phyloP scores from a whole-genome alignment of 306 rosid genomes.

The Corylus avellana region DNA sequence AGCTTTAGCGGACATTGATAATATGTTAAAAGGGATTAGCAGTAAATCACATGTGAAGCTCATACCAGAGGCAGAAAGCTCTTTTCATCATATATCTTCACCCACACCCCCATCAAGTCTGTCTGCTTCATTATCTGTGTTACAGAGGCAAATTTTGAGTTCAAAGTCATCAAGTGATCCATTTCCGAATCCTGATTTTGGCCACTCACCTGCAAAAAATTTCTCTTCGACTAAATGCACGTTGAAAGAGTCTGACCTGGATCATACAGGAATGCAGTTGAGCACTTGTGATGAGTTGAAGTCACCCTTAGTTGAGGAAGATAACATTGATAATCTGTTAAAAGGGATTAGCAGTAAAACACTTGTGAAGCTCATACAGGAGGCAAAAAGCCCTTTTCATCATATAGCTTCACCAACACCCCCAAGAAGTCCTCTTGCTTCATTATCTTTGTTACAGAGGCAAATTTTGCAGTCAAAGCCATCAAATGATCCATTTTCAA shows the following conservation, averaged over 20 bases:
- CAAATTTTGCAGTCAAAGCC: conserved; percentile 45
- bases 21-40: conserved; percentile 40
- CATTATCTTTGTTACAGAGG: conserved; percentile 42
- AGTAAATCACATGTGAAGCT: conserved; percentile 38
- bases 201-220: conserved; percentile 29
- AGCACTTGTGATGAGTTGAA: conserved; percentile 24
- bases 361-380: conserved; percentile 28
- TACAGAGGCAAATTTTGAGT: conserved; percentile 47
- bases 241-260: conserved; percentile 28
- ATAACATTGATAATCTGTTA: conserved; percentile 44
- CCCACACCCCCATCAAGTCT: conserved; percentile 79
- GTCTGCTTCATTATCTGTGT: conserved; percentile 45
- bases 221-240: conserved; percentile 23
- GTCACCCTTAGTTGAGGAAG: conserved; percentile 26
- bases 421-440: conserved; percentile 72
- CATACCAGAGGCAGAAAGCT: conserved; percentile 32
- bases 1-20: conserved; percentile 44
- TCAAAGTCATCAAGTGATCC: conserved; percentile 54
- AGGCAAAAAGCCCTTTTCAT: conserved; percentile 35
- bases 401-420: conserved; percentile 64
- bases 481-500: conserved; percentile 64
- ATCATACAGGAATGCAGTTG: conserved; percentile 33
- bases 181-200: conserved; percentile 60
- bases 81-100: conserved; percentile 43
- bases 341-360: conserved; percentile 41